Evolutionary conservation across 331 rosid genomes (phyloP).

Genomic region (Ulmus americana): DNA sequence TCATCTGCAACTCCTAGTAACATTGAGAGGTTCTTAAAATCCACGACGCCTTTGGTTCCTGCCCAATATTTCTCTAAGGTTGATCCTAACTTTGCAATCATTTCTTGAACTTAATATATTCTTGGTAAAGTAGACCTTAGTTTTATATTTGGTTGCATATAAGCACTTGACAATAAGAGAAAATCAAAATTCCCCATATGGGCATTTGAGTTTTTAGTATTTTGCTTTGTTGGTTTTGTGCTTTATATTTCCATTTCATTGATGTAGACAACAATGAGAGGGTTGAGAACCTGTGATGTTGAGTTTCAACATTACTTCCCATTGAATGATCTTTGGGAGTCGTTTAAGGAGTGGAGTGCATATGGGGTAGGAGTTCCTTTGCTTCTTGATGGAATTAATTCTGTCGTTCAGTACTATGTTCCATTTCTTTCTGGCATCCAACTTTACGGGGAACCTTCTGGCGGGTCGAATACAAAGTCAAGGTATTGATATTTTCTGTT

Average conservation of each 20-base stretch:
- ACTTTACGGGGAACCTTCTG: constrained; percentile 46
- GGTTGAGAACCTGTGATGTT: constrained; percentile 60
- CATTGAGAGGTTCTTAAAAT: constrained; percentile 53
- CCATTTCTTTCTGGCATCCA: constrained; percentile 72
- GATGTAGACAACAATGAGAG: constrained; percentile 60
- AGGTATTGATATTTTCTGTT: constrained; percentile 36
- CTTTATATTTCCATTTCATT: constrained; percentile 9
- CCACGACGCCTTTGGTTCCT: constrained; percentile 50
- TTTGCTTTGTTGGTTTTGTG: neutral
- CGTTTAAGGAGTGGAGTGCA: constrained; percentile 78
- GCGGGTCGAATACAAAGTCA: constrained; percentile 37
- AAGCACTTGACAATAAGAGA: neutral
- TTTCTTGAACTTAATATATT: neutral
- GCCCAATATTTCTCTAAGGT: constrained; percentile 73
- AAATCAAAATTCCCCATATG: neutral
- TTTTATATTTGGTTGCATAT: constrained; percentile 8
- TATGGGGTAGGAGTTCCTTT: constrained; percentile 69
- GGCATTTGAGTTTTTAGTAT: neutral
- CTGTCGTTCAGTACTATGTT: constrained; percentile 62
- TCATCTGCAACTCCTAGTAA: constrained; percentile 31
- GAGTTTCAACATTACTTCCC: constrained; percentile 59
- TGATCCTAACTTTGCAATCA: constrained; percentile 20
- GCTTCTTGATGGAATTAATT: constrained; percentile 46
- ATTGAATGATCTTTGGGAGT: constrained; percentile 63
- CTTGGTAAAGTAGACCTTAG: constrained; percentile 1